A percentile compares a stretch with the other conserved stretches of the same genome.
Conservation (phyloP, 257 asterid species). For the Eucommia ulmoides region DNA sequence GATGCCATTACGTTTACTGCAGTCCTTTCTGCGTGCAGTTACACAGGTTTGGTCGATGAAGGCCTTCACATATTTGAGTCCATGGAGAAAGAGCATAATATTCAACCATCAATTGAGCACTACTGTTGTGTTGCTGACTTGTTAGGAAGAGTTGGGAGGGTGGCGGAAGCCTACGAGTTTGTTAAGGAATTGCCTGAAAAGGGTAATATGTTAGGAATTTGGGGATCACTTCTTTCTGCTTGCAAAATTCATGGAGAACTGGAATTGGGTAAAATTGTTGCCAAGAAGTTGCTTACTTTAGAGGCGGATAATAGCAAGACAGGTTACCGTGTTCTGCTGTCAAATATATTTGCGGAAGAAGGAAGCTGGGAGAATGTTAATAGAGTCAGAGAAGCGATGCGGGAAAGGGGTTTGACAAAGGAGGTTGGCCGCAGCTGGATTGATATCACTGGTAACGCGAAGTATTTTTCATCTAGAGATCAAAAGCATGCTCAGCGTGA, state of each 20-base stretch:
- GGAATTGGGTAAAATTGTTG: constrained; percentile 72
- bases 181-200: constrained; percentile 40
- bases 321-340: constrained; percentile 69
- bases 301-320: constrained; percentile 29
- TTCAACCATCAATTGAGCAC: constrained; percentile 59
- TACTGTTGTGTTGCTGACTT: constrained; percentile 72
- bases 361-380: constrained; percentile 66
- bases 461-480: constrained; percentile 50
- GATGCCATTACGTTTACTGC: constrained; percentile 58
- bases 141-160: constrained; percentile 88
- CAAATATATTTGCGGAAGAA: constrained; percentile 83
- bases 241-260: constrained; percentile 56
- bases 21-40: constrained; percentile 71
- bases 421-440: constrained; percentile 96
- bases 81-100: constrained; percentile 42
- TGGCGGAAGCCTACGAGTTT: constrained; percentile 62
- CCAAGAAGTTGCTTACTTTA: constrained; percentile 48
- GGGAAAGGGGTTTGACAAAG: constrained; percentile 44
- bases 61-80: constrained; percentile 63
- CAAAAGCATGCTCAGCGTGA: constrained; percentile 31
- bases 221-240: constrained; percentile 84
- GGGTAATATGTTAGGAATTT: constrained; percentile 40
- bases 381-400: constrained; percentile 51
- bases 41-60: constrained; percentile 47
- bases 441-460: constrained; percentile 35